phyloP scores from a whole-genome alignment of 2,329 filamentous ascomycete species.

The Monosporascus sp. region DNA sequence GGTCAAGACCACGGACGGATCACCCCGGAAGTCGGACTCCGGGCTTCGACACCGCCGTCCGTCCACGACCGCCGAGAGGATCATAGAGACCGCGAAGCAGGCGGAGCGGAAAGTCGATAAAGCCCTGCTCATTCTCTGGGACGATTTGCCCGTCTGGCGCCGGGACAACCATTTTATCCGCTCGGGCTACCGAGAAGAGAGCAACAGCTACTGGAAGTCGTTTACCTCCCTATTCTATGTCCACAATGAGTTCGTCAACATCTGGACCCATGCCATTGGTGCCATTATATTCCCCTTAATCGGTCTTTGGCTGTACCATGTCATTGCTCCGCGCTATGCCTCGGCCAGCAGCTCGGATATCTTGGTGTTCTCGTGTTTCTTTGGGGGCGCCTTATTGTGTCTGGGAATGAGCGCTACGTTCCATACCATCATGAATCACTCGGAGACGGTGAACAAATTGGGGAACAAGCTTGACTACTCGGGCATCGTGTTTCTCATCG shows the following conservation, averaged over 20 bases:
- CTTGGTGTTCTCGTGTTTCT: conserved; percentile 73
- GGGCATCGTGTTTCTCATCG: conserved; percentile 86
- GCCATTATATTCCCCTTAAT: conserved; percentile 51
- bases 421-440: conserved; percentile 83
- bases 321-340: conserved; percentile 60
- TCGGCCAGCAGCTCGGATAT: conserved; percentile 58
- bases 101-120: conserved; percentile 35
- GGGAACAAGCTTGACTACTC: conserved; percentile 94
- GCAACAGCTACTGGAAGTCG: conserved; percentile 41
- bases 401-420: conserved; percentile 79
- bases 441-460: conserved; percentile 67
- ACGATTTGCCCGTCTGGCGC: conserved; percentile 53
- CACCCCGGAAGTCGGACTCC: conserved; percentile 1
- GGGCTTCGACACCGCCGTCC: conserved; percentile 26
- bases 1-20: neutral
- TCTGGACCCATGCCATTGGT: conserved; percentile 61
- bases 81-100: conserved; percentile 20
- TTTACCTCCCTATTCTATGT: conserved; percentile 45
- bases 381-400: conserved; percentile 65
- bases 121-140: conserved; percentile 46
- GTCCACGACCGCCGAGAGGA: conserved; percentile 21
- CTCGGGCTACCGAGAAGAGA: conserved; percentile 47
- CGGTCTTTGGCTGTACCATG: conserved; percentile 47
- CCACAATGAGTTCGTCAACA: conserved; percentile 60
- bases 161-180: conserved; percentile 54